Evolutionary conservation across 805 yeast species (phyloP).

Genomic region (Lipomyces chichibuensis): DNA sequence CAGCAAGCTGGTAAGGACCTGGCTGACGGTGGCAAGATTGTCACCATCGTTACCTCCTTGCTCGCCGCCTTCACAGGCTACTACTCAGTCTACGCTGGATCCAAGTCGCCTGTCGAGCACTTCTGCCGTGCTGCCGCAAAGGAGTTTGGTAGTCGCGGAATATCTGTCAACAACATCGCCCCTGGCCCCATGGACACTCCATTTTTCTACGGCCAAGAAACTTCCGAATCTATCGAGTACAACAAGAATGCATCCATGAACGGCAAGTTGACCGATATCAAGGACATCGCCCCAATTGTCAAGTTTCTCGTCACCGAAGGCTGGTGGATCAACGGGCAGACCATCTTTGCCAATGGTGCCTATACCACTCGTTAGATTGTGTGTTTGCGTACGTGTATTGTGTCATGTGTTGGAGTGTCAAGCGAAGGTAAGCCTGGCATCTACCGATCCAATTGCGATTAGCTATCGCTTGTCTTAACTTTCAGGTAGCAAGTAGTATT

Average conservation of each 20-base stretch:
- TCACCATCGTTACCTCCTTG: conserved; percentile 63
- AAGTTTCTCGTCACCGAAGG: conserved; percentile 59
- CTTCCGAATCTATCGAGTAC: conserved; percentile 54
- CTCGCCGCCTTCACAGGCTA: conserved; percentile 66
- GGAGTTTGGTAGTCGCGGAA: conserved; percentile 37
- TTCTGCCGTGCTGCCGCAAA: conserved; percentile 55
- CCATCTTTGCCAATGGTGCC: conserved; percentile 52
- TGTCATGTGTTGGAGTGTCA: too few species aligned
- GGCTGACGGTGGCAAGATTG: conserved; percentile 57
- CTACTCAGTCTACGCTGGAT: conserved; percentile 65
- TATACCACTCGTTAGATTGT: conserved; percentile 56
- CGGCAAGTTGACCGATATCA: conserved; percentile 28
- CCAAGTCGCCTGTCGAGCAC: conserved; percentile 64
- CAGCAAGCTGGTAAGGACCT: conserved; percentile 58
- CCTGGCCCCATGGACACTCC: conserved; percentile 78
- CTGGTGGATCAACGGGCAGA: conserved; percentile 67
- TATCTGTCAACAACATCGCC: conserved; percentile 70
- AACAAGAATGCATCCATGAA: conserved; percentile 53
- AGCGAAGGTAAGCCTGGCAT: too few species aligned
- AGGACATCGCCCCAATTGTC: conserved; percentile 66
- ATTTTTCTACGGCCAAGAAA: conserved; percentile 68
- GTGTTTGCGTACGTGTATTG: too few species aligned
- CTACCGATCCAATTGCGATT: too few species aligned
- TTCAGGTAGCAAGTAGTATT: too few species aligned
- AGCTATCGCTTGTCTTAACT: too few species aligned